Base-by-base conservation (phyloP, 1,139 yeast species). In the Scheffersomyces titani region DNA sequence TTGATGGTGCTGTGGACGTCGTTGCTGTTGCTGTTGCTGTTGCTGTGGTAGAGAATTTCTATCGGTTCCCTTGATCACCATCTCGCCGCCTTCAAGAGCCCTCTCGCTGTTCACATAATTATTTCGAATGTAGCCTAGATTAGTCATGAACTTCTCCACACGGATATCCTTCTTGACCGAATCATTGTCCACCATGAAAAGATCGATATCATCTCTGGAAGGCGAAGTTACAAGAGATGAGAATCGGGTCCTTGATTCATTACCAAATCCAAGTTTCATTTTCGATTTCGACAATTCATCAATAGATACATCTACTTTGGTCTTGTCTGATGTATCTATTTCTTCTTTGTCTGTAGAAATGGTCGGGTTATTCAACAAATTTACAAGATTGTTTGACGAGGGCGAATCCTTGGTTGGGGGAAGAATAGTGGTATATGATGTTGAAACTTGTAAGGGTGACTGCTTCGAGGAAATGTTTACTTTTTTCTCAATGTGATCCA, bases 141-240 rank as follows among this genome's bases (percentile, higher is more conserved):
- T 60, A 44, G 55, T 57, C 63, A 61, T 59, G 49, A 61, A 61
- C 46, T 56, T 57, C 47, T 59, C 62, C 46, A 57, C 54, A 24
- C 61, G 60, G 19, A 52, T 49, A 40, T 57, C 62, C 47, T 56
- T 59, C 47, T 53, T 56, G 16, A 55, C 60, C 19, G 58, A 59
- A 44, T 61, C 60, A 6, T 57, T 57, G 51, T 59, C 62, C 46
- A 60, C 54, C 63, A 61, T 61, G 45, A 60, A 61, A 47, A 56
- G 52, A 47, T 56, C 62, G 40, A 60, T 52, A 44, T 59, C 64
- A 45, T 57, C 59, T 13, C 54, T 45, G 16, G 59, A 22, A 47
- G 47, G 51, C 16, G 40, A 30, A 9, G 40, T 7, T 16, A 30
- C 3, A 30, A 11, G 40, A 6, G 40, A 30, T 11, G 40, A 30